Base-by-base conservation (phyloP, 1,284 basidiomycete genomes). In the Trichosporon sp. region DNA sequence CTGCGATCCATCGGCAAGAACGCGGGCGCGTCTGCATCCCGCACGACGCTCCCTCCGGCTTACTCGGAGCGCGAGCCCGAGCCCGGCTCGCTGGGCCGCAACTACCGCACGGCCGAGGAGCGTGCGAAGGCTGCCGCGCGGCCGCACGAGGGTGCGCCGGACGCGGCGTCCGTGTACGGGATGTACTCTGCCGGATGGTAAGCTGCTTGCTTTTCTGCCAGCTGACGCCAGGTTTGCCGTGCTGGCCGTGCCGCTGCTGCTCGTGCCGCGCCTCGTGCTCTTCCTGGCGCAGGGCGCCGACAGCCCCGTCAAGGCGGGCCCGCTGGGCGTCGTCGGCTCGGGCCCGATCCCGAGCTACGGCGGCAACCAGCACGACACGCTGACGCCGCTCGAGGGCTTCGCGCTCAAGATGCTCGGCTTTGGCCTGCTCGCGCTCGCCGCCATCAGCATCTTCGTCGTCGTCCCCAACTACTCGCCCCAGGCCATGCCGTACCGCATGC, bases 261-360 rank as follows among this genome's bases (percentile, higher is more conserved):
- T 83, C 47, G 78, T 83, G 73, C 81, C 82, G 7, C 78, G 81
- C 13, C 75, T 83, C 62, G 71, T 83, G 13, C 71, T 83, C 64
- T 83, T 83, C 75, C 78, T 83, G 70, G 74, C 80, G 4, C 80
- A 82, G 66, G 35, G 58, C 66, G 53, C 74, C n/a, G 56, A 53
- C 29, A 15, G 65, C 21, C 42, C 66, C 8, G 44, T 56, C 32
- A 35, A 64, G 47, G 32, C 66, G 0, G 65, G 65, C 3, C 66
- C 60, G 15, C 42, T 67, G 23, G 62, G 47, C 42, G 60, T 38
- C 5, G 31, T 63, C 66, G 27, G 12, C 34, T 51, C 62, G 9
- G 65, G 65, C 1, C 65, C 68, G 18, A 38, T 58, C 13, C 67
- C 72, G 5, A 31, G 56, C 44, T 68, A 74, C 53, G 67, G 74